Evolutionary conservation across 306 rosid genomes (phyloP).

Genomic region (Lagenaria siceraria): DNA sequence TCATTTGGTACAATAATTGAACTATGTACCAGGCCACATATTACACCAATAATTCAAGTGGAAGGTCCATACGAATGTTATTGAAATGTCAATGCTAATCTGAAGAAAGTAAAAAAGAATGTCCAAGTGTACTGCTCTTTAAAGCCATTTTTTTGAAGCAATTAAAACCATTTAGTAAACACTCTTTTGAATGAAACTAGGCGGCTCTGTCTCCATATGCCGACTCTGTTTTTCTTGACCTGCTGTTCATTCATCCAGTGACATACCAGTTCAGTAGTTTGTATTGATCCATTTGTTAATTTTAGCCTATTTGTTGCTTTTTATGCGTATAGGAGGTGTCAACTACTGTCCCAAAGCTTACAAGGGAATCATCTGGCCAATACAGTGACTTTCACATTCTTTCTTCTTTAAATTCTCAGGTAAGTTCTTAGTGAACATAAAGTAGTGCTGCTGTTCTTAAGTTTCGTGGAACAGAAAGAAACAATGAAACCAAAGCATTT

Average conservation of each 20-base stretch:
- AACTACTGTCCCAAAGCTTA: conserved; percentile 61
- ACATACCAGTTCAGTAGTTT: neutral
- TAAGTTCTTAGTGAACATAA: conserved; percentile 15
- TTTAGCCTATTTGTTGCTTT: neutral
- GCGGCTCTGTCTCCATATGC: neutral
- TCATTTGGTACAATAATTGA: neutral
- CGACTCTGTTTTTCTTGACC: neutral
- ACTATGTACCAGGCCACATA: neutral
- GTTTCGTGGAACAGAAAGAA: neutral
- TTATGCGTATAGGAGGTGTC: conserved; percentile 69
- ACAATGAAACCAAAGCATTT: neutral
- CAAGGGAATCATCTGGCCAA: conserved; percentile 71
- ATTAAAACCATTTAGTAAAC: neutral
- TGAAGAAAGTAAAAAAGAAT: neutral
- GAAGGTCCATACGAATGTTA: neutral
- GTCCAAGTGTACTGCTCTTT: neutral
- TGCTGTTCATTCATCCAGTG: neutral
- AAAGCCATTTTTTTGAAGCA: neutral
- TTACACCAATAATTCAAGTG: neutral
- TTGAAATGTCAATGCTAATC: neutral
- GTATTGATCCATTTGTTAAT: neutral
- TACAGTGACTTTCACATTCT: conserved; percentile 91
- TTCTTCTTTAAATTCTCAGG: conserved; percentile 96
- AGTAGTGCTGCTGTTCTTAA: neutral
- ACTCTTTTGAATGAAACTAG: neutral